Conservation (phyloP, 805 yeast genomes). For the Ogataea haglerorum region DNA sequence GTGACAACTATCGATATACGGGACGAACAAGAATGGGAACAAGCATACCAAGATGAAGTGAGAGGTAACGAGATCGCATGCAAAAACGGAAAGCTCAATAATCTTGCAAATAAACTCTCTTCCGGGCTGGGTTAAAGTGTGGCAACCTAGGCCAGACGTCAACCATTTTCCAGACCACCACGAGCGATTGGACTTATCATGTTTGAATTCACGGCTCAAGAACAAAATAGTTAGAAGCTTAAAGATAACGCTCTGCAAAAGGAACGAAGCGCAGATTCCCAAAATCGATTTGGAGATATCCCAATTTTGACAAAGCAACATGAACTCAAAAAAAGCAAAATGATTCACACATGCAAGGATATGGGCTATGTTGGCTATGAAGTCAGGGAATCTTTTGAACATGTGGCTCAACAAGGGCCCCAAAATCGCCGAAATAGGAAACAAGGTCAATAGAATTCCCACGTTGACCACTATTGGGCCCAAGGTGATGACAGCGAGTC, state of each 20-base stretch:
- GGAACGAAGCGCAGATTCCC: conserved; percentile 55
- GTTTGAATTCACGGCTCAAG: conserved; percentile 60
- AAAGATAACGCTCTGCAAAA: conserved; percentile 57
- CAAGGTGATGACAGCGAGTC: conserved; percentile 42
- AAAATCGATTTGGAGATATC: conserved; percentile 55
- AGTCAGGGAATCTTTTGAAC: conserved; percentile 44
- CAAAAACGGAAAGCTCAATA: conserved; percentile 64
- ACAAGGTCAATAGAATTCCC: conserved; percentile 37
- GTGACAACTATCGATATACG: conserved; percentile 65
- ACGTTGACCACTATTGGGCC: conserved; percentile 48
- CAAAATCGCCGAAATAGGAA: conserved; percentile 41
- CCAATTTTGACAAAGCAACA: conserved; percentile 70
- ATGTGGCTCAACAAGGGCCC: conserved; percentile 51
- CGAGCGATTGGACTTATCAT: conserved; percentile 58
- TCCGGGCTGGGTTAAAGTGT: conserved; percentile 56
- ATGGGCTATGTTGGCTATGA: conserved; percentile 58
- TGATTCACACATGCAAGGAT: conserved; percentile 49
- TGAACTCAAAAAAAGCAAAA: conserved; percentile 52
- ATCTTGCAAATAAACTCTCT: conserved; percentile 63
- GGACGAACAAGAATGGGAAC: conserved; percentile 58
- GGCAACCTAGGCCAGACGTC: conserved; percentile 59
- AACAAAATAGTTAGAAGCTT: conserved; percentile 46
- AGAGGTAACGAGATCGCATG: conserved; percentile 58
- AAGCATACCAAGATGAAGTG: conserved; percentile 57
- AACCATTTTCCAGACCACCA: conserved; percentile 84